Evolutionary conservation across 345 rosid species (phyloP).

Genomic region (Jatropha curcas): DNA sequence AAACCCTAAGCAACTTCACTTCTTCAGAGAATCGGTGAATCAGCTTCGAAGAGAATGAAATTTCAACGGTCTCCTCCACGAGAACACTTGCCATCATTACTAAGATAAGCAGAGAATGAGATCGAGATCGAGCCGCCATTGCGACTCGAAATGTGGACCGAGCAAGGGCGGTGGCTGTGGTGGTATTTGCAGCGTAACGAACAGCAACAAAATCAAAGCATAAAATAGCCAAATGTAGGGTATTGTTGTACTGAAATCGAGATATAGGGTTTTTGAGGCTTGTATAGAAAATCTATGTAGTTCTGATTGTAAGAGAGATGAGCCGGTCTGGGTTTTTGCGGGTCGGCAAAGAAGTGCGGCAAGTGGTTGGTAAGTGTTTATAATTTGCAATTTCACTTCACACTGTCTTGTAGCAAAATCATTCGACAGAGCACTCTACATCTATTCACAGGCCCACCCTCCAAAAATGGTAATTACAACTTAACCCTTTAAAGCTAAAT

Average conservation of each 20-base stretch:
- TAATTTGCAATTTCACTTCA: not conserved
- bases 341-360: not conserved
- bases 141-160: not conserved
- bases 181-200: not conserved
- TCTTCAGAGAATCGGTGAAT: conserved; percentile 85
- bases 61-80: not conserved
- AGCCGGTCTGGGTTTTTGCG: not conserved
- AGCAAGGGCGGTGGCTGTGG: not conserved
- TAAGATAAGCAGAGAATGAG: conserved; percentile 8
- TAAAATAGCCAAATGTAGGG: not conserved
- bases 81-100: conserved; percentile 18
- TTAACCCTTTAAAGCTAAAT: no score
- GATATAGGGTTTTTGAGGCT: not conserved
- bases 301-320: not conserved
- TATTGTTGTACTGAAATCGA: not conserved
- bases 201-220: not conserved
- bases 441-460: no score
- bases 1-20: conserved; percentile 41
- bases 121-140: not conserved
- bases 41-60: conserved; percentile 54
- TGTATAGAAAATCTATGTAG: not conserved
- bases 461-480: no score
- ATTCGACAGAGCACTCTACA: not conserved
- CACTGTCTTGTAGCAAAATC: not conserved
- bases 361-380: not conserved